Conservation (phyloP, 306 rosid species). For the Oxytropis ochrocephala region DNA sequence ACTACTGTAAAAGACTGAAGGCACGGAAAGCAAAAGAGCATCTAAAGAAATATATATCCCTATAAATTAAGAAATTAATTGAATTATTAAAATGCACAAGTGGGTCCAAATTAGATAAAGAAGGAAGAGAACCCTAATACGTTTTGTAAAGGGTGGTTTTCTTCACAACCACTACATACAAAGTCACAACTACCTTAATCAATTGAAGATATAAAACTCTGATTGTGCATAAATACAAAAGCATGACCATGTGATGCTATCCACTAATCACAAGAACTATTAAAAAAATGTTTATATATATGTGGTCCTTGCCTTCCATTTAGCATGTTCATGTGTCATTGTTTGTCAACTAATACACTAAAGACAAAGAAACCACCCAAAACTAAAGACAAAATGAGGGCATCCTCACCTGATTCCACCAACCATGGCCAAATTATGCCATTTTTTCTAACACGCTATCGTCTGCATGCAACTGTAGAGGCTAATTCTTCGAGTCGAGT, state of each 20-base stretch:
- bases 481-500: too few species aligned
- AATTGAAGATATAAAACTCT: constrained; percentile 25
- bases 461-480: too few species aligned
- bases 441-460: too few species aligned
- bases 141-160: constrained; percentile 27
- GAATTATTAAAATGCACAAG: constrained; percentile 13
- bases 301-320: constrained; percentile 57
- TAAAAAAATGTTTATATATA: constrained; percentile 8
- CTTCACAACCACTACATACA: constrained; percentile 35
- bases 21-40: constrained; percentile 6
- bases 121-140: constrained; percentile 31
- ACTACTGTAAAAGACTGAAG: not conserved
- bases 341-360: constrained; percentile 52
- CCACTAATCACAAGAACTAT: constrained; percentile 24
- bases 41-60: not conserved
- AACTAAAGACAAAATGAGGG: constrained; percentile 63
- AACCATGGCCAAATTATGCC: constrained; percentile 38
- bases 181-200: constrained; percentile 34
- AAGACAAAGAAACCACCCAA: constrained; percentile 68
- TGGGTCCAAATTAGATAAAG: constrained; percentile 4
- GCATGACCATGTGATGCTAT: constrained; percentile 53
- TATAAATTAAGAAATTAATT: constrained; percentile 6
- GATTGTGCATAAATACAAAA: constrained; percentile 26
- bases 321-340: constrained; percentile 45
- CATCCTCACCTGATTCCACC: constrained; percentile 62